Evolutionary conservation across 2,329 filamentous ascomycete species (phyloP), one percentile per base, ranked within the genome.

Genomic region (Fusarium graminum): DNA sequence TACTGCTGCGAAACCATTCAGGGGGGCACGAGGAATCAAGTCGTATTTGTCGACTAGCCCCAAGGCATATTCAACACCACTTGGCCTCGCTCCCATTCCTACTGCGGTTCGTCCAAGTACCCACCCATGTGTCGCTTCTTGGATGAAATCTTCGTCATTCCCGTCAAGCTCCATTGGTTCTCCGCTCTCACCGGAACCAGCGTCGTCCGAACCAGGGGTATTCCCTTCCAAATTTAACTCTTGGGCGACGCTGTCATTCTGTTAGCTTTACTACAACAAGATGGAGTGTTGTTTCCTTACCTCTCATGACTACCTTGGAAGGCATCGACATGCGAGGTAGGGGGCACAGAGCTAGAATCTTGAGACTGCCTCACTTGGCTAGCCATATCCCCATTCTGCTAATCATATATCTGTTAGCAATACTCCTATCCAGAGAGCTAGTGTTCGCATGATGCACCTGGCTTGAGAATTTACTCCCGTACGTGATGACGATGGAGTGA

Each of bases 361-460:
- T 25, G 13, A 29, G 7, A 38, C 28, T 40, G 29, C 28, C 16
- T 29, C 11, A 9, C 10, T 14, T 29, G 46, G 17, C 17, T 10
- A 19, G 7, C 19, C 13, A 17, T 16, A 19, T 12, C 26, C 12
- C 6, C n/a, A 25, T n/a, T 9, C 11, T 34, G n/a, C 28, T 14
- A 12, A 45, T 10, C 7, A 56, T 66, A 17, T 16, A 14, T n/a
- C 32, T 39, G 12, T 67, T 19, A 67, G 50, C 43, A 44, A 41
- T 7, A 4, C n/a, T 3, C 42, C 6, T 14, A 7, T n/a, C 7
- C 17, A 25, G 3, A 6, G 19, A 42, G n/a, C 30, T 32, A 6
- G 10, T n/a, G 29, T 17, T 9, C 16, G 6, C 28, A 5, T 17
- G 19, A 50, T 43, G 6, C 29, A 64, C 62, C 53, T 22, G 16